These are phyloP conservation scores for Exidia glandulosa DNA, from an alignment of 768 basidiomycete species.

Conservation along the genomic window DNA sequence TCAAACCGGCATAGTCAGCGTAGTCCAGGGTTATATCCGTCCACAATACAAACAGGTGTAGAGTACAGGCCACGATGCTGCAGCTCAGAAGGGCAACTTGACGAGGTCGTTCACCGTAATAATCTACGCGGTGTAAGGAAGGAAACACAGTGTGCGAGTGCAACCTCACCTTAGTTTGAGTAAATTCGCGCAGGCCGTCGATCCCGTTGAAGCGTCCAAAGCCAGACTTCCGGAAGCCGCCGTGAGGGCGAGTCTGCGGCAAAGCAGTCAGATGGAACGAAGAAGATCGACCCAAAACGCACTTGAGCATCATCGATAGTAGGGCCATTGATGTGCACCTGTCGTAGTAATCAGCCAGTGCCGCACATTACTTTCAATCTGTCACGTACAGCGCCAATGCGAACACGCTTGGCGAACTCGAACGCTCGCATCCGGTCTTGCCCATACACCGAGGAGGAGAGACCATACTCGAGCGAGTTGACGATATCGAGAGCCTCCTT, in stretches of 20 bases:
- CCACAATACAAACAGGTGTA: no score
- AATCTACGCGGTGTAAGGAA: not conserved
- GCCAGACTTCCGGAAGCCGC: conserved; percentile 10
- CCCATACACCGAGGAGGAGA: conserved; percentile 20
- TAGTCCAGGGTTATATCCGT: no score
- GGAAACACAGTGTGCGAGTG: not conserved
- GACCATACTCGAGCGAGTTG: conserved; percentile 22
- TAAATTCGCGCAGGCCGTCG: conserved; percentile 19
- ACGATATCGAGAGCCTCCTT: conserved; percentile 19
- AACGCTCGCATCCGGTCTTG: conserved; percentile 12
- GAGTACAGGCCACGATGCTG: not conserved
- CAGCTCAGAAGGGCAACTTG: not conserved
- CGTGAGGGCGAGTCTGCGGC: not conserved
- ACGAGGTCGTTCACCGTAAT: not conserved
- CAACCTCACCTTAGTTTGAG: conserved; percentile 15
- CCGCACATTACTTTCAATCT: not conserved
- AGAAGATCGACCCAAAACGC: not conserved
- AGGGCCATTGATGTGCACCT: conserved; percentile 18
- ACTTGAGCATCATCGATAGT: conserved; percentile 14
- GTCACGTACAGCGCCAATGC: conserved; percentile 14
- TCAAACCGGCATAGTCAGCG: no score
- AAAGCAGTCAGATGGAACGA: not conserved
- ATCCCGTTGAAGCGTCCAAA: conserved; percentile 23
- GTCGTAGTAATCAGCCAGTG: not conserved
- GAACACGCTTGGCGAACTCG: conserved; percentile 16